Evolutionary conservation across 495 filamentous ascomycete species (phyloP).

Genomic region (Evansstolkia leycettana): DNA sequence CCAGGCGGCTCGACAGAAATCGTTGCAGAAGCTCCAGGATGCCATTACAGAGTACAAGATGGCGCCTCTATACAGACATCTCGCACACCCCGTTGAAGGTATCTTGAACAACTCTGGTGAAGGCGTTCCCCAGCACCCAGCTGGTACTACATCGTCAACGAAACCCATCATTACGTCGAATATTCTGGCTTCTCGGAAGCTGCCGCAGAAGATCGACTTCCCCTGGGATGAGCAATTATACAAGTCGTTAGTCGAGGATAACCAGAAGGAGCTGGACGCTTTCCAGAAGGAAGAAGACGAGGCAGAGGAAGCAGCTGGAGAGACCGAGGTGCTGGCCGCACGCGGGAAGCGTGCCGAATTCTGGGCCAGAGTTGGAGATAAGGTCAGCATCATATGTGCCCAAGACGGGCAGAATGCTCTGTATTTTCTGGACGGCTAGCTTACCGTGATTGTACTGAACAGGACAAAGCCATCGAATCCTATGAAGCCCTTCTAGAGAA

Average conservation of each 20-base stretch:
- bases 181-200: conserved; percentile 58
- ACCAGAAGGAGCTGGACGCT: conserved; percentile 80
- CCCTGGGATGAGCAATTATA: conserved; percentile 88
- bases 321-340: conserved; percentile 87
- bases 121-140: conserved; percentile 46
- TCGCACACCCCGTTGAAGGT: conserved; percentile 88
- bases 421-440: too few relatives aligned
- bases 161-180: conserved; percentile 42
- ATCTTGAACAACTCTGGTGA: conserved; percentile 72
- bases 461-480: conserved; percentile 87
- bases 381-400: conserved; percentile 44
- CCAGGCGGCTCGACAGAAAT: conserved; percentile 51
- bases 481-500: conserved; percentile 92
- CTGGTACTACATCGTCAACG: conserved; percentile 41
- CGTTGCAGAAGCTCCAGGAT: conserved; percentile 79
- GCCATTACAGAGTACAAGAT: conserved; percentile 89
- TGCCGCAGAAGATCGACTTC: conserved; percentile 48
- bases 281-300: conserved; percentile 94
- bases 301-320: conserved; percentile 85
- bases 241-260: conserved; percentile 71
- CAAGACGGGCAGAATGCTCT: too few relatives aligned
- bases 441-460: background rate
- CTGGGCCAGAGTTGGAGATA: conserved; percentile 87
- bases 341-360: conserved; percentile 91
- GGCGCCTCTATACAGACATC: conserved; percentile 90